phyloP scores from a whole-genome alignment of 164 flowering plant species.

The Magnolia kwangsiensis region DNA sequence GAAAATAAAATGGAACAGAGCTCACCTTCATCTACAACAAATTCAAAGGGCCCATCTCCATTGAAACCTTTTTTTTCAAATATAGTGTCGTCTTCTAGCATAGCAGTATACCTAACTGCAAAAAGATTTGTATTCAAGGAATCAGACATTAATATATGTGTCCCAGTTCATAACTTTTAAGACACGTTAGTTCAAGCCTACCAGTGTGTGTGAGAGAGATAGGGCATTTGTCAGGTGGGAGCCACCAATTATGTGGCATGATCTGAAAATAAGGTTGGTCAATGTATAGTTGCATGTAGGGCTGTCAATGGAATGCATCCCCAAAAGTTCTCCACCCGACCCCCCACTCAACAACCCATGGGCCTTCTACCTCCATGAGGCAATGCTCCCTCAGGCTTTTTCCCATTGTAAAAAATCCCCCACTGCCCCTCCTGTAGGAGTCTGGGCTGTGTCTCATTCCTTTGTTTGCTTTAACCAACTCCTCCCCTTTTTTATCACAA shows the following conservation, averaged over 20 bases:
- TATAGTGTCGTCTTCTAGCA: conserved; percentile 56
- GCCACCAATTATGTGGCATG: too few relatives aligned
- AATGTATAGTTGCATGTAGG: too few relatives aligned
- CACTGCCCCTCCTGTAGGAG: neutral
- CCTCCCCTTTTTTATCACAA: too few relatives aligned
- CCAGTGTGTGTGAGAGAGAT: too few relatives aligned
- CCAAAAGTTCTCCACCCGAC: too few relatives aligned
- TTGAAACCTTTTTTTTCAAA: conserved; percentile 59
- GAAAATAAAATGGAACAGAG: neutral
- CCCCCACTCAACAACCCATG: neutral
- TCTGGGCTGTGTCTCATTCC: neutral
- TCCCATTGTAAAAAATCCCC: neutral
- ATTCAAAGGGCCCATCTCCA: conserved; percentile 36
- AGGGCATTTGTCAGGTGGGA: too few relatives aligned
- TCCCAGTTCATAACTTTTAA: neutral
- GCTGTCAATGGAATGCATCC: too few relatives aligned
- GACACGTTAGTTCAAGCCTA: neutral
- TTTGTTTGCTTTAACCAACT: too few relatives aligned
- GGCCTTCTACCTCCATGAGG: neutral
- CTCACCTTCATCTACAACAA: conserved; percentile 61
- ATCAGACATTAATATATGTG: neutral
- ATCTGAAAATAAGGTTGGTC: too few relatives aligned
- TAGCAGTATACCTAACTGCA: conserved; percentile 58
- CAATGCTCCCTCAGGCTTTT: neutral
- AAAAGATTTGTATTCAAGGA: neutral